A percentile compares a stretch with the other conserved stretches of the same genome.
These are phyloP conservation scores for Beauveria sp. DNA, from an alignment of 2,329 filamentous ascomycete genomes.

Conservation along the genomic window DNA sequence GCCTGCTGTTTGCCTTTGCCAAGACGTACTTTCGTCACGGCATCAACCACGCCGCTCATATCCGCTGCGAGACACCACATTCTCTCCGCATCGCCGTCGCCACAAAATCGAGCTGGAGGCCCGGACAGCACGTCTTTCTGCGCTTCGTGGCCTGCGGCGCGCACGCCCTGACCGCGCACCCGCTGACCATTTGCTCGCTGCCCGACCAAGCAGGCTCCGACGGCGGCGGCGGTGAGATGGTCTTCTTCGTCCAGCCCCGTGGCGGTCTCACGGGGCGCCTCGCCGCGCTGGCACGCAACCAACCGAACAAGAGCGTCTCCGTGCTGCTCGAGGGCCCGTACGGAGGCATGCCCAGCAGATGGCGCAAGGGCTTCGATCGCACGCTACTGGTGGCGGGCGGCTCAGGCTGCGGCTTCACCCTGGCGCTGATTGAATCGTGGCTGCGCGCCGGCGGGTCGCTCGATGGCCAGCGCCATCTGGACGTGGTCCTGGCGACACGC, in stretches of 20 bases:
- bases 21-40: slow-evolving; percentile 44
- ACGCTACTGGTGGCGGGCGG: slow-evolving; percentile 46
- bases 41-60: slow-evolving; percentile 31
- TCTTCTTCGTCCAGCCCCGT: slow-evolving; percentile 45
- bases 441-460: background rate
- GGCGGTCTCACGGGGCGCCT: slow-evolving; percentile 42
- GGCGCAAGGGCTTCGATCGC: slow-evolving; percentile 31
- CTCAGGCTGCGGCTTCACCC: slow-evolving; percentile 44
- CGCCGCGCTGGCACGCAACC: slow-evolving; percentile 27
- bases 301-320: slow-evolving; percentile 28
- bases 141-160: slow-evolving; percentile 39
- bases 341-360: slow-evolving; percentile 37
- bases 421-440: slow-evolving; percentile 38
- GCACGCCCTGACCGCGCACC: slow-evolving; percentile 39
- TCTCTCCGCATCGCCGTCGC: slow-evolving; percentile 34
- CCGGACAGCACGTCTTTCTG: slow-evolving; percentile 48
- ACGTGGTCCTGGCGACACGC: slow-evolving; percentile 23
- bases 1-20: slow-evolving; percentile 37
- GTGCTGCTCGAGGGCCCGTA: slow-evolving; percentile 53
- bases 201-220: slow-evolving; percentile 19
- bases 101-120: slow-evolving; percentile 36
- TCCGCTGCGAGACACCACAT: slow-evolving; percentile 30
- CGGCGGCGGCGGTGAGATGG: slow-evolving; percentile 27
- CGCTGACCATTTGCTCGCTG: slow-evolving; percentile 48
- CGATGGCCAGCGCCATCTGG: background rate